Evolutionary conservation across 2,329 filamentous ascomycete genomes (phyloP), one percentile per base, ranked within the genome.

Genomic region (Stachybotrys chlorohalonatus): DNA sequence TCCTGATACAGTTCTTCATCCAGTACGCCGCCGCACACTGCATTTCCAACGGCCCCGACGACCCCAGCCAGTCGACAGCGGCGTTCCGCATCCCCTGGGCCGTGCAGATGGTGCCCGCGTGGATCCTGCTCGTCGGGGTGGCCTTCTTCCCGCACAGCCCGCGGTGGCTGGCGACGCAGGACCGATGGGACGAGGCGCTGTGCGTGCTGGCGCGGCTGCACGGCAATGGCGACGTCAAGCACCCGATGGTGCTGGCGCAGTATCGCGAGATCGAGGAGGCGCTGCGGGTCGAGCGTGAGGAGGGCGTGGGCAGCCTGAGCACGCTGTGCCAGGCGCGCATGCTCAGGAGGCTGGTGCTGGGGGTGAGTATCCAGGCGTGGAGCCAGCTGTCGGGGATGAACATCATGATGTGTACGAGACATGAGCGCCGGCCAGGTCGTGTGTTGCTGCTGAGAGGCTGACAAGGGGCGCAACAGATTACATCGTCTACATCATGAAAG

Each of bases 161-260:
- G 0, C 78, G 87, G 53, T 90, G 86, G 86, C 73, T 90, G 6
- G 86, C 87, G 6, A 78, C 78, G 15, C 79, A 85, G 60, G 85
- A 85, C 58, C 77, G 82, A 1, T 86, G 85, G 76, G 84, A 88
- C 31, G 80, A 89, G 63, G 82, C 82, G 0, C 73, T 83, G 47
- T 63, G 74, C 24, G 78, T 82, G 47, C 75, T 87, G 16, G 83
- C 82, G 0, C 64, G 72, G 24, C 71, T 87, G 1, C 84, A 87
- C 59, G 83, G 79, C 5, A 66, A 70, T 0, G 83, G 83, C 3
- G 75, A 85, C 55, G 56, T 72, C 3, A 75, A 78, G 53, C 74
- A 85, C 56, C 76, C 81, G 11, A 79, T 79, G 59, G 84, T 87
- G 4, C 70, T 85, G 0, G 83, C 83, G 0, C 79, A 87, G 68